Evolutionary conservation across 768 basidiomycete species (phyloP).

Genomic region (Grammothele lineata): DNA sequence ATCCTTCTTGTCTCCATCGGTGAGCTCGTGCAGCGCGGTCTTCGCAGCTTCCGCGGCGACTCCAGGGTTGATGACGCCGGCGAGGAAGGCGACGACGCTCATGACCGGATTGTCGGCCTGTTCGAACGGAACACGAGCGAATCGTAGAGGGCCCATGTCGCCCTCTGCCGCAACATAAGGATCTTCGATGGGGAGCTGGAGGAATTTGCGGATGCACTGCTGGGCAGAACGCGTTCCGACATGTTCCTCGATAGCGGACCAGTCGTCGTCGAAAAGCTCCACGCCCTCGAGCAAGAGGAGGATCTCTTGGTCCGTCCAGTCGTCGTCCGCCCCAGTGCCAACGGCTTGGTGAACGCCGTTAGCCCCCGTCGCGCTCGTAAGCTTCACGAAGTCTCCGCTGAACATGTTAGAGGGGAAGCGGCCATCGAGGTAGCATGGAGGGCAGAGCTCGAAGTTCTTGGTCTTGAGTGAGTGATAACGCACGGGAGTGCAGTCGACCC

Average conservation of each 20-base stretch:
- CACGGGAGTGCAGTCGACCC: conserved; percentile 82
- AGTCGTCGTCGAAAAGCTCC: conserved; percentile 98
- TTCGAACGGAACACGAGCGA: conserved; percentile 82
- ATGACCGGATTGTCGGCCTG: conserved; percentile 97
- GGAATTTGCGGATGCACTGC: conserved; percentile 93
- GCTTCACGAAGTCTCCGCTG: conserved; percentile 93
- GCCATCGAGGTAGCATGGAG: conserved; percentile 91
- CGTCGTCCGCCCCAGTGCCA: conserved; percentile 49
- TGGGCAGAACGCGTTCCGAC: conserved; percentile 89
- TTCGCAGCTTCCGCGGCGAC: conserved; percentile 95
- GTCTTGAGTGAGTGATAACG: conserved; percentile 94
- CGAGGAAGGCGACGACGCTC: conserved; percentile 97
- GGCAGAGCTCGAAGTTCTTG: conserved; percentile 87
- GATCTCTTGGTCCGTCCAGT: conserved; percentile 90
- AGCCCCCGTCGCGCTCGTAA: conserved; percentile 40
- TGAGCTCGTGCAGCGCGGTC: conserved; percentile 78
- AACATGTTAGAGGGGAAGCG: conserved; percentile 97
- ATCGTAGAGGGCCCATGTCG: conserved; percentile 70
- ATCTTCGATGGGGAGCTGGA: conserved; percentile 96
- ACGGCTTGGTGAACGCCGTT: conserved; percentile 32
- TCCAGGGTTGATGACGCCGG: conserved; percentile 84
- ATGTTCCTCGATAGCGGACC: conserved; percentile 89
- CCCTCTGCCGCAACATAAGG: conserved; percentile 79
- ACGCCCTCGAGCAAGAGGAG: conserved; percentile 89
- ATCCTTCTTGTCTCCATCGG: conserved; percentile 46